Evolutionary conservation across 1,284 basidiomycete species (phyloP).

Genomic region (Vanrija pseudolonga): DNA sequence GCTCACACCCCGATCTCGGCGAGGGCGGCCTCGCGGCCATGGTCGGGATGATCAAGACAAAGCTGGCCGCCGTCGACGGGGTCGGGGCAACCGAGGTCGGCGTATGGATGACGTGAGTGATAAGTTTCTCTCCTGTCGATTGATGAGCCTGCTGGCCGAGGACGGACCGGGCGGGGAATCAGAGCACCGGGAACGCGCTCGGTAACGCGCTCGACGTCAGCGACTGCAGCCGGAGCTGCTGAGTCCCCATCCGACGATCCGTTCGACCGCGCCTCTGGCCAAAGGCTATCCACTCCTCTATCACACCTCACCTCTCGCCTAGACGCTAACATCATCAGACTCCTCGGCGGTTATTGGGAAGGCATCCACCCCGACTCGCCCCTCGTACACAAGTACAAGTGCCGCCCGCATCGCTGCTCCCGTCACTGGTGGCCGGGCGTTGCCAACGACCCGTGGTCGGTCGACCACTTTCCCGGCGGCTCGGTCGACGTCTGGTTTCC

Average conservation of each 20-base stretch:
- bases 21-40: slow-evolving; percentile 1
- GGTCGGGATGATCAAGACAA: slow-evolving; percentile 2
- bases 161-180: too few relatives aligned
- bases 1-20: slow-evolving; percentile 3
- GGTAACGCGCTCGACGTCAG: too few relatives aligned
- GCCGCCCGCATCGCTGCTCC: slow-evolving; percentile 13
- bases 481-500: slow-evolving; percentile 21
- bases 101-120: slow-evolving; percentile 24
- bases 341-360: slow-evolving; percentile 38
- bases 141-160: too few relatives aligned
- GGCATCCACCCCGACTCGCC: slow-evolving; percentile 27
- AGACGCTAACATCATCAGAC: background rate
- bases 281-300: too few relatives aligned
- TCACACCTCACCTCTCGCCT: too few relatives aligned
- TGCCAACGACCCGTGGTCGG: slow-evolving; percentile 8
- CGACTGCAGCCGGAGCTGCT: too few relatives aligned
- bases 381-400: slow-evolving; percentile 24
- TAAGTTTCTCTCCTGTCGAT: too few relatives aligned
- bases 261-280: too few relatives aligned
- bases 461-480: slow-evolving; percentile 4
- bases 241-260: too few relatives aligned
- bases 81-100: slow-evolving; percentile 18
- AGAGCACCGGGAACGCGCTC: too few relatives aligned
- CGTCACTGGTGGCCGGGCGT: slow-evolving; percentile 3
- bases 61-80: background rate